These are phyloP conservation scores for Jaltomata sinuosa DNA, from an alignment of 257 asterid genomes.

Conservation along the genomic window DNA sequence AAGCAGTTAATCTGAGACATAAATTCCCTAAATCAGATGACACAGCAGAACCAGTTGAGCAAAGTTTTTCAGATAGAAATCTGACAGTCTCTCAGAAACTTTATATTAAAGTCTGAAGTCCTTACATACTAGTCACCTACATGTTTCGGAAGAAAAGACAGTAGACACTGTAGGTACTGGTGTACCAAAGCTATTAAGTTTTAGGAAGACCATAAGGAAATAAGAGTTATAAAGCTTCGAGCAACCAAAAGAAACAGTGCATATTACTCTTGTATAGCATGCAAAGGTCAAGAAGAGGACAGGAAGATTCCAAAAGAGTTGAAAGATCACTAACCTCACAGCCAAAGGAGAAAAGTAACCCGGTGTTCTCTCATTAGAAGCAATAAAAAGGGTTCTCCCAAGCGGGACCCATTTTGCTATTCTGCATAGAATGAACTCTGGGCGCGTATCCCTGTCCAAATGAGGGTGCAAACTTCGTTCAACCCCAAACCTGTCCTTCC, in stretches of 20 bases:
- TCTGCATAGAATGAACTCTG: slow-evolving; percentile 84
- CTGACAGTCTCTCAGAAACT: neutral
- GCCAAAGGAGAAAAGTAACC: slow-evolving; percentile 81
- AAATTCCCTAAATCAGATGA: neutral
- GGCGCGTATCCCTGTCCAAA: slow-evolving; percentile 85
- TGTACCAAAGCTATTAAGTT: neutral
- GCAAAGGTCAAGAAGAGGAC: neutral
- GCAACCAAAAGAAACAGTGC: neutral
- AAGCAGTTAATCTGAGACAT: neutral
- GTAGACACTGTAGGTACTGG: neutral
- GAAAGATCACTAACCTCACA: slow-evolving; percentile 31
- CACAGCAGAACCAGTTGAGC: neutral
- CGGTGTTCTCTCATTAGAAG: slow-evolving; percentile 79
- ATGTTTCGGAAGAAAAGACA: neutral
- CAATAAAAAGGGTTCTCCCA: slow-evolving; percentile 80
- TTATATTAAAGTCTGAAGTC: neutral
- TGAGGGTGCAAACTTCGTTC: slow-evolving; percentile 80
- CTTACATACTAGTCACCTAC: neutral
- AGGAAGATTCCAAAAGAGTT: neutral
- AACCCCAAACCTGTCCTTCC: slow-evolving; percentile 84
- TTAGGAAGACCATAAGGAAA: neutral
- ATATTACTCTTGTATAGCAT: neutral
- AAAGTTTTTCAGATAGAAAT: neutral
- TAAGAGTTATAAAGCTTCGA: neutral
- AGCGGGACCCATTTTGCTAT: slow-evolving; percentile 81